Percentiles rank a stretch among this genome's conserved stretches.
Evolutionary conservation across 768 basidiomycete genomes (phyloP).

Genomic region (Coprinopsis strossmayeri): DNA sequence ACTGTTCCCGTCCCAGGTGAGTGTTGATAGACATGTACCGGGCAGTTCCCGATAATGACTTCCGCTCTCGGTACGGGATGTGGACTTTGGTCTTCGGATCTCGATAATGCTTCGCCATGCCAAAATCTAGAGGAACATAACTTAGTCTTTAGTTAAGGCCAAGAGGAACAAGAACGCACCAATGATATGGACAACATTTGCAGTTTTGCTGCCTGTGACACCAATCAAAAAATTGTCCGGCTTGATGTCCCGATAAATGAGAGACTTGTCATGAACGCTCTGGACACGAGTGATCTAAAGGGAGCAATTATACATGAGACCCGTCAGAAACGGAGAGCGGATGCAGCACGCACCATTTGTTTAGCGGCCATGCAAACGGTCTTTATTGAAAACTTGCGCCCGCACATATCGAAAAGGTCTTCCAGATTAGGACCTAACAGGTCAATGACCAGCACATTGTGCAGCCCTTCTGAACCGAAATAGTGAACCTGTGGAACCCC

Average conservation of each 20-base stretch:
- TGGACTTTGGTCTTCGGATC: conserved; percentile 97
- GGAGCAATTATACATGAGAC: conserved; percentile 8
- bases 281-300: conserved; percentile 90
- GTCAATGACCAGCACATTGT: conserved; percentile 94
- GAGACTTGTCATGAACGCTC: conserved; percentile 95
- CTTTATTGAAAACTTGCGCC: conserved; percentile 96
- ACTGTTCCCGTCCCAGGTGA: conserved; percentile 92
- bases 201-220: conserved; percentile 84
- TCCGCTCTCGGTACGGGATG: conserved; percentile 98
- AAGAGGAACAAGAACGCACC: conserved; percentile 41
- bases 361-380: conserved; percentile 99
- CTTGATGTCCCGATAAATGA: conserved; percentile 99
- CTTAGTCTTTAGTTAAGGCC: conserved; percentile 10
- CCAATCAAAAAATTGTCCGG: conserved; percentile 99
- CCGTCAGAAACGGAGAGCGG: neutral
- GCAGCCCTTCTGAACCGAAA: conserved; percentile 97
- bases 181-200: conserved; percentile 83
- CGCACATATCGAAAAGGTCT: conserved; percentile 98
- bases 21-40: conserved; percentile 99
- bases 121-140: conserved; percentile 64
- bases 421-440: conserved; percentile 96
- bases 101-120: conserved; percentile 99
- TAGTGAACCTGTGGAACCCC: conserved; percentile 98
- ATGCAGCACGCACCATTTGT: conserved; percentile 70
- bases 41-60: conserved; percentile 93